These are phyloP conservation scores for Miamiensis avidus DNA, from an alignment of 169 alveolate species.

Conservation along the genomic window DNA sequence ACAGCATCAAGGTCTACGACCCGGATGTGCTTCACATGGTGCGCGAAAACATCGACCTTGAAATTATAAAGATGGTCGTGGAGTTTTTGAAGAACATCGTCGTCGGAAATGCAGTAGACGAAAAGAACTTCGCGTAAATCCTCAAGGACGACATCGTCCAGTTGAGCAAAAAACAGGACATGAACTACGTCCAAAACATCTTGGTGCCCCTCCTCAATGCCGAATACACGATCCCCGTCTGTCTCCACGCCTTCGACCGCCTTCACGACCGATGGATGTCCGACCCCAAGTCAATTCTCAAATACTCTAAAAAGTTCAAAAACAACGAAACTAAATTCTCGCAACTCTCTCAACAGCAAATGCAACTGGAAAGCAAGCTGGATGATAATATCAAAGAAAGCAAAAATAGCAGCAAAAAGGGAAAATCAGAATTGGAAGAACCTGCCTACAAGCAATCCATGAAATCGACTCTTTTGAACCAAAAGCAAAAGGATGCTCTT, in stretches of 20 bases:
- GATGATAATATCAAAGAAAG: too few species aligned
- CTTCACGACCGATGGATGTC: neutral
- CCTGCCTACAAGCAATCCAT: neutral
- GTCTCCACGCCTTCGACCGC: slow-evolving; percentile 53
- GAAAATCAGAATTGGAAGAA: too few species aligned
- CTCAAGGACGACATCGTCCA: slow-evolving; percentile 47
- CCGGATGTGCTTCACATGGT: neutral
- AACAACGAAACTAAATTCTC: too few species aligned
- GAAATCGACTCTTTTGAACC: neutral
- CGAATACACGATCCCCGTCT: slow-evolving; percentile 41
- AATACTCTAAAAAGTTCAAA: neutral
- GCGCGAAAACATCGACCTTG: slow-evolving; percentile 32
- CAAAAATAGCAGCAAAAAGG: too few species aligned
- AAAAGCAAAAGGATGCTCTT: too few species aligned
- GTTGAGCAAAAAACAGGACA: slow-evolving; percentile 50
- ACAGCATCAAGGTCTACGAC: neutral
- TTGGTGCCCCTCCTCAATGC: slow-evolving; percentile 52
- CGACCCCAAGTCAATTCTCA: neutral
- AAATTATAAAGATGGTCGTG: slow-evolving; percentile 46
- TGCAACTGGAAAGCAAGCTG: too few species aligned
- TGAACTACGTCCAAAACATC: slow-evolving; percentile 49
- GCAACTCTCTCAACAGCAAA: too few species aligned
- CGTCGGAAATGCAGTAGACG: slow-evolving; percentile 34
- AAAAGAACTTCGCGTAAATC: slow-evolving; percentile 51
- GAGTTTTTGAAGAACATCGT: slow-evolving; percentile 45